Base-by-base conservation (phyloP, 2,329 filamentous ascomycete genomes). In the Phialemoniopsis sp. region DNA sequence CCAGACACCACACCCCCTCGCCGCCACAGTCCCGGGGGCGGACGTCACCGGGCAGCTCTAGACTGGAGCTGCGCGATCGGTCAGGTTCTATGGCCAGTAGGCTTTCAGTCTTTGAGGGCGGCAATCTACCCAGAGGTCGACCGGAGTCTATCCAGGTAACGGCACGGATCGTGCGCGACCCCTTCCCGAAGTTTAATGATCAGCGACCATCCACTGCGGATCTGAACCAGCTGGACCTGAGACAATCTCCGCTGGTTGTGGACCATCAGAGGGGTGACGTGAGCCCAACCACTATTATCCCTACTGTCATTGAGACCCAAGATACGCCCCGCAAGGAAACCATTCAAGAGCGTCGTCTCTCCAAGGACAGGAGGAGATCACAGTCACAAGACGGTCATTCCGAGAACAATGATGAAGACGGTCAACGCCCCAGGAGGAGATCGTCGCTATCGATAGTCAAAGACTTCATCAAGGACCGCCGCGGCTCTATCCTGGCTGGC, bases 111-210 rank as follows among this genome's bases (percentile, higher is more conserved):
- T 80, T 80, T 46, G 74, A 81, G 48, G 57, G 62, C 34, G 55
- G 58, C n/a, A 62, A 55, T 38, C 47, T 59, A 7, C 57, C 66
- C n/a, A 63, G 67, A 13, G 69, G 72, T 6, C 67, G 68, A 2
- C 76, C 82, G 5, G 87, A 90, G 53, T 90, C 88, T 1, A 80
- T 95, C n/a, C 90, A 89, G 34, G 89, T 95, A 10, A 93, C 86
- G 14, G 87, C 90, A 36, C 80, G 84, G 37, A 95, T 95, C 46
- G 69, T 95, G 29, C 80, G 88, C 35, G 85, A 86, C 47, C 58
- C 57, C 15, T 62, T 64, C 32, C 58, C 62, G 5, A 64, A 58
- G 42, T 56, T 57, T 15, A 53, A 66, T 3, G 72, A 76, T 14
- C 50, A 58, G 3, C 60, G 59, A 3, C 62, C 57, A 29, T 68